These are phyloP conservation scores for Mitragyna speciosa DNA, from an alignment of 257 asterid genomes.

Conservation along the genomic window DNA sequence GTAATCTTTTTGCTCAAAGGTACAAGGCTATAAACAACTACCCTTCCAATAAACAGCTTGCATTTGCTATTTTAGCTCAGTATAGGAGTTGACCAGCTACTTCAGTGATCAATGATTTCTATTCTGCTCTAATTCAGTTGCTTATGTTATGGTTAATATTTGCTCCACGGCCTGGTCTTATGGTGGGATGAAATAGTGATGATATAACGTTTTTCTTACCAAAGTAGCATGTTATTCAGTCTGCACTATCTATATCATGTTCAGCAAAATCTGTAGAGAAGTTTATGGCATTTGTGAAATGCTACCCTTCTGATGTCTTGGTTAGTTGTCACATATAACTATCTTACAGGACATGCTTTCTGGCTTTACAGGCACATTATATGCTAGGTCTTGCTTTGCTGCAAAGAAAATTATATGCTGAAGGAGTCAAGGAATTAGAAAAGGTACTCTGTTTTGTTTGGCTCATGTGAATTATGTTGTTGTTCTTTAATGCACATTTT, in stretches of 20 bases:
- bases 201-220: not conserved
- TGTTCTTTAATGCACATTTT: too few species aligned
- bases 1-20: not conserved
- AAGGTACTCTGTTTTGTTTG: slow-evolving; percentile 23
- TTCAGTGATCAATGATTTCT: too few species aligned
- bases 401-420: slow-evolving; percentile 31
- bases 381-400: slow-evolving; percentile 49
- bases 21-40: not conserved
- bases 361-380: slow-evolving; percentile 40
- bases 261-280: not conserved
- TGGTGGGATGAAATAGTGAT: not conserved
- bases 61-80: not conserved
- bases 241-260: not conserved
- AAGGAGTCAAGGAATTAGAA: slow-evolving; percentile 44
- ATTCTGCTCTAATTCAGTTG: not conserved
- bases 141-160: not conserved
- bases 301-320: not conserved
- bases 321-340: not conserved
- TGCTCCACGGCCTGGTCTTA: not conserved
- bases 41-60: too few species aligned
- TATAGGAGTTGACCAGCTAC: not conserved
- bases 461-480: not conserved
- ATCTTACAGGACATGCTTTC: slow-evolving; percentile 9
- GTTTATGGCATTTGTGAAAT: not conserved
- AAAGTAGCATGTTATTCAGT: not conserved